These are phyloP conservation scores for Chlorella variabilis DNA, from an alignment of 163 green algal genomes.

Conservation along the genomic window DNA sequence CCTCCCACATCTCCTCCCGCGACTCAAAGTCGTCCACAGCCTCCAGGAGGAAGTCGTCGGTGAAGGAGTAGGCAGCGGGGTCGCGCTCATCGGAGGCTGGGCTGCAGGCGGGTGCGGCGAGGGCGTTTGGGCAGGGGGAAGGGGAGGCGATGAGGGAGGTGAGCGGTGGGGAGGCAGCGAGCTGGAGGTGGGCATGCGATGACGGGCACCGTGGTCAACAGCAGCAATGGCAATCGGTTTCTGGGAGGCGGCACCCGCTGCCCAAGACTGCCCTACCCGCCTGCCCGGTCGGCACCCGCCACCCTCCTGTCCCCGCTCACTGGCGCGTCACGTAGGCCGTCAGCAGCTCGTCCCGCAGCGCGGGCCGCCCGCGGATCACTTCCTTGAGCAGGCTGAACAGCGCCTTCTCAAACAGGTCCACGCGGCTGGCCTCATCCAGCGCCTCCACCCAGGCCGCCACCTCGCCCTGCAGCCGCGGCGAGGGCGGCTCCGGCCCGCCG, in stretches of 20 bases:
- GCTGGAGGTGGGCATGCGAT: background rate
- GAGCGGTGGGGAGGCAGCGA: background rate
- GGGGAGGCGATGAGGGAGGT: too few relatives aligned
- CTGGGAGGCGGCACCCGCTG: too few relatives aligned
- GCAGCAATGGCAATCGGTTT: too few relatives aligned
- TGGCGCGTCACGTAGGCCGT: constrained; percentile 3
- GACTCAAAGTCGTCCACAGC: constrained; percentile 10
- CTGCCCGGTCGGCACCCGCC: too few relatives aligned
- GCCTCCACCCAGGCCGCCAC: background rate
- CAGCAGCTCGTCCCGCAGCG: constrained; percentile 16
- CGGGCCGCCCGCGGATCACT: background rate
- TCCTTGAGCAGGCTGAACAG: background rate
- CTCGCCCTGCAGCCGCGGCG: background rate
- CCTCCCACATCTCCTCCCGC: constrained; percentile 23
- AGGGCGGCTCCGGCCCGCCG: background rate
- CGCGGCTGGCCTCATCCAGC: constrained; percentile 5
- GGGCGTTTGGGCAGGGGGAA: background rate
- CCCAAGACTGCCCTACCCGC: too few relatives aligned
- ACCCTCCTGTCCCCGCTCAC: background rate
- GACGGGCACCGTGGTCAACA: too few relatives aligned
- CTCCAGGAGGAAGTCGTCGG: constrained; percentile 11
- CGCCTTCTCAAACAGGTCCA: constrained; percentile 17
- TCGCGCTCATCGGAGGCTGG: background rate
- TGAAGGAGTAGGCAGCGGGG: constrained; percentile 2
- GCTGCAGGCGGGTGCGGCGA: background rate